Percentiles rank a stretch among this genome's conserved stretches.
These are phyloP conservation scores for Leccinum longicurvipes DNA, from an alignment of 768 basidiomycete genomes.

Conservation along the genomic window DNA sequence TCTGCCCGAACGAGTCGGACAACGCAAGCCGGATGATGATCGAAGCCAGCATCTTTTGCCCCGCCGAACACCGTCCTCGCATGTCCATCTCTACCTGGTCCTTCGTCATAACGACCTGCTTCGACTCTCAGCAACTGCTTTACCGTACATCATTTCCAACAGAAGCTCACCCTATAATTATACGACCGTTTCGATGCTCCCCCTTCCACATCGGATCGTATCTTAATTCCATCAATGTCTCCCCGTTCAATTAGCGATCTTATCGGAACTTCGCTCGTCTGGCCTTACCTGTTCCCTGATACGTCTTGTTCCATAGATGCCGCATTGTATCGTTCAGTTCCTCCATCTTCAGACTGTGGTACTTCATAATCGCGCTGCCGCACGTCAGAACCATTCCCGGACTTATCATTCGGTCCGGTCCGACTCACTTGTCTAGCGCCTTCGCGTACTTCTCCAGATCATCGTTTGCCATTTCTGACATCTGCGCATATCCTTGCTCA, in stretches of 20 bases:
- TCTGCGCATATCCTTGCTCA: slow-evolving; percentile 42
- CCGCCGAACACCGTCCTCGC: slow-evolving; percentile 97
- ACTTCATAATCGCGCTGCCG: slow-evolving; percentile 94
- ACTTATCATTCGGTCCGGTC: background rate
- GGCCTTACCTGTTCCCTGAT: slow-evolving; percentile 88
- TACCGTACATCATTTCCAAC: slow-evolving; percentile 1
- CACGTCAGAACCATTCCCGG: slow-evolving; percentile 12
- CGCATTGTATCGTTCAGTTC: slow-evolving; percentile 98
- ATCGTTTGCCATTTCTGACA: slow-evolving; percentile 96
- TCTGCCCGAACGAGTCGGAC: slow-evolving; percentile 96
- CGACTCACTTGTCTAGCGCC: slow-evolving; percentile 86
- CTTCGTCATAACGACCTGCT: slow-evolving; percentile 96
- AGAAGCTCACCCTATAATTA: slow-evolving; percentile 81
- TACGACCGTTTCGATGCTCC: slow-evolving; percentile 89
- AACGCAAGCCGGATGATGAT: slow-evolving; percentile 97
- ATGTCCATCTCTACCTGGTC: slow-evolving; percentile 99
- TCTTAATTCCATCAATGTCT: slow-evolving; percentile 98
- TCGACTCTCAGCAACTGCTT: slow-evolving; percentile 14
- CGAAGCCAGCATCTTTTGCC: slow-evolving; percentile 97
- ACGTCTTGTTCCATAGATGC: slow-evolving; percentile 97
- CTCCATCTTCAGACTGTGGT: slow-evolving; percentile 96
- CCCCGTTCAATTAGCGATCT: slow-evolving; percentile 8
- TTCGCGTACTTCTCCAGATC: slow-evolving; percentile 98
- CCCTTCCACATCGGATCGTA: slow-evolving; percentile 91
- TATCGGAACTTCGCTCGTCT: background rate